Evolutionary conservation across 192 early-diverging fungal species (phyloP).

Genomic region (Phlyctochytrium arcticum): DNA sequence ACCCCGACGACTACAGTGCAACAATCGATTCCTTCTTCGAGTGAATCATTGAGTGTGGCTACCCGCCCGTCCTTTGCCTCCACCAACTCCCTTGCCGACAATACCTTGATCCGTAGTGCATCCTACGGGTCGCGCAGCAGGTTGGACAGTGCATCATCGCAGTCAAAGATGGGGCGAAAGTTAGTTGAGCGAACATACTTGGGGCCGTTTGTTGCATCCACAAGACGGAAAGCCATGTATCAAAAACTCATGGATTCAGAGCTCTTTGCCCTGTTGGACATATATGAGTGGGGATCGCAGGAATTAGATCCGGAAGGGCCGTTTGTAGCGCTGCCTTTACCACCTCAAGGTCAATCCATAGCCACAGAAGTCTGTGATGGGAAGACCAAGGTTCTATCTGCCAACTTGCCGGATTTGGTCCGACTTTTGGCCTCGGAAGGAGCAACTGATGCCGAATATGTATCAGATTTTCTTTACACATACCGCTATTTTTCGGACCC

Average conservation of each 20-base stretch:
- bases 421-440: constrained; percentile 30
- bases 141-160: neutral
- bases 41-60: neutral
- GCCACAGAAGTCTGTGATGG: constrained; percentile 11
- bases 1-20: too few species aligned
- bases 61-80: neutral
- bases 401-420: constrained; percentile 22
- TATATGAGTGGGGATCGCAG: neutral
- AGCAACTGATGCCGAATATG: constrained; percentile 47
- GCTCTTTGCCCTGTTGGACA: constrained; percentile 2
- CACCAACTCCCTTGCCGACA: neutral
- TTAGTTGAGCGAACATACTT: neutral
- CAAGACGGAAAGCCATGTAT: neutral
- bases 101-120: neutral
- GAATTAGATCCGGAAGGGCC: neutral
- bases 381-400: constrained; percentile 9
- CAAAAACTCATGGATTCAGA: neutral
- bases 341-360: neutral
- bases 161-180: neutral
- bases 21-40: neutral
- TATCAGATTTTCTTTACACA: constrained; percentile 60
- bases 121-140: neutral
- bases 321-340: neutral
- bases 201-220: neutral
- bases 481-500: constrained; percentile 65